Conservation (phyloP, 202 grass and related monocot genomes). For the Schoenoplectus tabernaemontani region DNA sequence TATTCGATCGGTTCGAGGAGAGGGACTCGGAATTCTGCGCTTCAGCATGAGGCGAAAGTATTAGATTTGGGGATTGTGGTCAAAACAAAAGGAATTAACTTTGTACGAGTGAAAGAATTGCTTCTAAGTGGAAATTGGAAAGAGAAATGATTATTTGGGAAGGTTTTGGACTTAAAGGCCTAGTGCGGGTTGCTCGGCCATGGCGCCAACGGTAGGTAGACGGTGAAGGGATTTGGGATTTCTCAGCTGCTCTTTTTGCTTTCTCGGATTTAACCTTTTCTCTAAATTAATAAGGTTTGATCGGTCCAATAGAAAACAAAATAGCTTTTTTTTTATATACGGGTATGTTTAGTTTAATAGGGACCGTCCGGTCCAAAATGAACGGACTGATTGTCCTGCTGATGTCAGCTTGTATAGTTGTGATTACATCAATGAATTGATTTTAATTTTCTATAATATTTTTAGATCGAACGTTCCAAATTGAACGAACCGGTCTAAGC, state of each 20-base stretch:
- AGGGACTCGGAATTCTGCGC: background rate
- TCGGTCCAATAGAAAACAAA: background rate
- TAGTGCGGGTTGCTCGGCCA: background rate
- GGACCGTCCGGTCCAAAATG: background rate
- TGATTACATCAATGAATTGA: background rate
- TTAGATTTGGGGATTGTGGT: background rate
- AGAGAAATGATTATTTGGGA: background rate
- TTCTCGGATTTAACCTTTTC: background rate
- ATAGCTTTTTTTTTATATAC: background rate
- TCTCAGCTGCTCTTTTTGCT: background rate
- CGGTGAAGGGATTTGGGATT: background rate
- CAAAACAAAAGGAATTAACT: background rate
- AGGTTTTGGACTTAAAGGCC: background rate
- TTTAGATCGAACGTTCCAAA: no score
- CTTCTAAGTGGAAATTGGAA: background rate
- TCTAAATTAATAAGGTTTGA: background rate
- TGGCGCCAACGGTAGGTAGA: conserved; percentile 3
- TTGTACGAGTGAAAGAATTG: background rate
- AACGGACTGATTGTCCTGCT: background rate
- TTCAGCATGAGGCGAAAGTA: conserved; percentile 7
- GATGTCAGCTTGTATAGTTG: background rate
- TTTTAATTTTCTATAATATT: no score
- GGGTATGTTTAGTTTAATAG: background rate
- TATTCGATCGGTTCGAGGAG: background rate
- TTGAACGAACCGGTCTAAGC: no score